Conservation (phyloP, 2,329 filamentous ascomycete species). For the Leptographium flavum region DNA sequence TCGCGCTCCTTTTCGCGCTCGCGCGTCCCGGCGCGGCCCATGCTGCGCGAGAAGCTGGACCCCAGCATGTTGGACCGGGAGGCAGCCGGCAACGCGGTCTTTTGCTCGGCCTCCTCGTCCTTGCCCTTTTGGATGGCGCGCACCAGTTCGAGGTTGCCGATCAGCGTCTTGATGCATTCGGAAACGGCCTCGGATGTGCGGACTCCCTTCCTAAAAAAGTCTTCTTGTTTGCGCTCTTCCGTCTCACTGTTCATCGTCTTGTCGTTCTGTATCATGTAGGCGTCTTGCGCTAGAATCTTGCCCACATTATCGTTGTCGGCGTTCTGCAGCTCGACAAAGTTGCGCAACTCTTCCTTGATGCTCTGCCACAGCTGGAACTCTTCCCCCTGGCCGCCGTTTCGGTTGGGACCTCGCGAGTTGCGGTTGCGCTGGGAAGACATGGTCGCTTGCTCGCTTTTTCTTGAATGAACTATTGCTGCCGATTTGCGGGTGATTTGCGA, state of each 20-base stretch:
- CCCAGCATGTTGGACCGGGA: conserved; percentile 12
- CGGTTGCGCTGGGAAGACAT: conserved; percentile 16
- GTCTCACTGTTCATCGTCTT: conserved; percentile 18
- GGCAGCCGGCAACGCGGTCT: conserved; percentile 10
- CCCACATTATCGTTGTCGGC: conserved; percentile 23
- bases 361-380: conserved; percentile 27
- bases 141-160: conserved; percentile 24
- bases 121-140: conserved; percentile 25
- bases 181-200: conserved; percentile 19
- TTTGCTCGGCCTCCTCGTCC: conserved; percentile 22
- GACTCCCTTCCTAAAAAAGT: conserved; percentile 15
- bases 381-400: conserved; percentile 28
- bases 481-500: too few relatives aligned
- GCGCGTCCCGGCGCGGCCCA: conserved; percentile 11
- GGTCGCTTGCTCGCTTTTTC: background rate
- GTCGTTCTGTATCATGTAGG: conserved; percentile 22
- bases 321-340: conserved; percentile 23
- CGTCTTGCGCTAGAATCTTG: conserved; percentile 24
- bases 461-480: too few relatives aligned
- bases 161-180: conserved; percentile 19
- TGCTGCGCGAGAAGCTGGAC: conserved; percentile 7
- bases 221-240: conserved; percentile 16
- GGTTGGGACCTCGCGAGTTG: conserved; percentile 18
- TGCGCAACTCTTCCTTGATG: conserved; percentile 22
- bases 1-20: conserved; percentile 14